These are phyloP conservation scores for Talinum fruticosum DNA, from an alignment of 148 eudicot genomes.

Conservation along the genomic window DNA sequence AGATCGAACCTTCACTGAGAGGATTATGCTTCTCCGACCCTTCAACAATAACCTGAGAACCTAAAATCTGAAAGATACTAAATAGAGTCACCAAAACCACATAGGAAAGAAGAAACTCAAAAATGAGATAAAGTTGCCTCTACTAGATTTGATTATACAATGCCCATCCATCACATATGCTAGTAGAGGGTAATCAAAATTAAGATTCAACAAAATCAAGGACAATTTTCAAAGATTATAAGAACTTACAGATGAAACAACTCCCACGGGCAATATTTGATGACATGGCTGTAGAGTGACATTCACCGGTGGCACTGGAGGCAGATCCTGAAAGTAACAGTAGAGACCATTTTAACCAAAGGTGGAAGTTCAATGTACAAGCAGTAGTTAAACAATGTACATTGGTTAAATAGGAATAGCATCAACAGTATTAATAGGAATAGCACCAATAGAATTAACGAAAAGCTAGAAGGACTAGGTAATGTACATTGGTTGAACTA, in stretches of 20 bases:
- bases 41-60: conserved; percentile 82
- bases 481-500: background rate
- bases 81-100: conserved; percentile 7
- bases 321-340: conserved; percentile 55
- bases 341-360: too few species aligned
- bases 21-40: conserved; percentile 86
- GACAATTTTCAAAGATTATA: background rate
- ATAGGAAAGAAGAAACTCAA: background rate
- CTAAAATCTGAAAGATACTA: conserved; percentile 47
- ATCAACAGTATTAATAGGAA: too few species aligned
- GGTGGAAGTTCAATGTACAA: background rate
- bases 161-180: conserved; percentile 2
- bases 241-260: conserved; percentile 62
- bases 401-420: too few species aligned
- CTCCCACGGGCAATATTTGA: conserved; percentile 69
- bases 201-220: conserved; percentile 7
- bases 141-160: background rate
- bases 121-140: background rate
- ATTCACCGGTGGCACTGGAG: conserved; percentile 70
- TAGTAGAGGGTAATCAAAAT: background rate
- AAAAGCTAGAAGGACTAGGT: background rate
- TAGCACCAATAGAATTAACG: background rate
- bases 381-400: too few species aligned
- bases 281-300: conserved; percentile 67
- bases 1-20: conserved; percentile 77